Percentiles rank a stretch among this genome's conserved stretches.
phyloP scores from a whole-genome alignment of 495 filamentous ascomycete genomes.

The Immersiella caudata region DNA sequence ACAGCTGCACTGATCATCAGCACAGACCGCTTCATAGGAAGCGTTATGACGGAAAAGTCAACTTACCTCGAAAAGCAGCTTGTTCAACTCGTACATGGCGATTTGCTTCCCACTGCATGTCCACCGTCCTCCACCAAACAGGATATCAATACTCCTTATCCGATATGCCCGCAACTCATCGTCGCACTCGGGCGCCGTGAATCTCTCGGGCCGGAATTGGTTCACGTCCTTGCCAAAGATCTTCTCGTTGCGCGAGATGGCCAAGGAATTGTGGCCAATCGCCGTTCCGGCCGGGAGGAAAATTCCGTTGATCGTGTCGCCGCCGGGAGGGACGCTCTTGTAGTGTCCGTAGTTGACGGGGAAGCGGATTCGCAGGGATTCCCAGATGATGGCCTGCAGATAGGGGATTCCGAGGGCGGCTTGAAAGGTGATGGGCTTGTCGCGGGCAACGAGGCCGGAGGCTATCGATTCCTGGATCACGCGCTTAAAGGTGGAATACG shows the following conservation, averaged over 20 bases:
- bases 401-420: not conserved
- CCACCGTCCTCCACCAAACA: constrained; percentile 11
- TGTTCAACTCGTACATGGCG: constrained; percentile 7
- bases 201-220: constrained; percentile 1
- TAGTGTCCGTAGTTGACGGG: constrained; percentile 13
- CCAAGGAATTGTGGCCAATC: not conserved
- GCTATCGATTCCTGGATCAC: not conserved
- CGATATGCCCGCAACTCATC: not conserved
- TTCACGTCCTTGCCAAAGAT: not conserved
- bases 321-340: not conserved
- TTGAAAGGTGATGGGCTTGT: not conserved
- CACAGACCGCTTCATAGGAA: not conserved
- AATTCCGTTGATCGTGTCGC: not conserved
- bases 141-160: not conserved
- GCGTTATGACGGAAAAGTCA: not conserved
- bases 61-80: constrained; percentile 4
- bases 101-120: constrained; percentile 4
- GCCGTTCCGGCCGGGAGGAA: constrained; percentile 1
- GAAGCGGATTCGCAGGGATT: not conserved
- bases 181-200: constrained; percentile 1
- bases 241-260: not conserved
- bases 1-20: not conserved
- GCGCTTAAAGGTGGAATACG: not conserved
- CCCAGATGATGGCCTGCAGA: constrained; percentile 5
- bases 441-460: not conserved